Evolutionary conservation across 495 filamentous ascomycete genomes (phyloP).

Genomic region (Penicillium soppii): DNA sequence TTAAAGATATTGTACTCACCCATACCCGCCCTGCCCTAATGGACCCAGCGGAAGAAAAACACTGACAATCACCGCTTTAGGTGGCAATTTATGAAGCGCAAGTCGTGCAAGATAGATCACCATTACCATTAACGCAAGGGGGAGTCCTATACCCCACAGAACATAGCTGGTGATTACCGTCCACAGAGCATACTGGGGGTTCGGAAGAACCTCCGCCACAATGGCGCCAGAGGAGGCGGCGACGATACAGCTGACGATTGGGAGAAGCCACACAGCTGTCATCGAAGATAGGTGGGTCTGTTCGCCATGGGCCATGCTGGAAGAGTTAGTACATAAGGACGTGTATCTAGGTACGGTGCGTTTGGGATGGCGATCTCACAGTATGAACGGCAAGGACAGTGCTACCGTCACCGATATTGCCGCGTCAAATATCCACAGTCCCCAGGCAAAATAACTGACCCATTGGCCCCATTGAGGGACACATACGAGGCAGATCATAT

Average conservation of each 20-base stretch:
- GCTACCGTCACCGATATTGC: constrained; percentile 49
- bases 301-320: constrained; percentile 31
- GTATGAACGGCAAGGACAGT: constrained; percentile 53
- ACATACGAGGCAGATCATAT: constrained; percentile 56
- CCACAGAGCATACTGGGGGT: constrained; percentile 52
- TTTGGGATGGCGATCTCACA: constrained; percentile 36
- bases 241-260: constrained; percentile 60
- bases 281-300: constrained; percentile 44
- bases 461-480: constrained; percentile 52
- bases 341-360: too few species aligned
- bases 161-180: constrained; percentile 57
- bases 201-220: constrained; percentile 52
- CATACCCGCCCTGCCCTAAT: constrained; percentile 58
- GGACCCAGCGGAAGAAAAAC: constrained; percentile 63
- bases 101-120: constrained; percentile 63
- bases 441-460: constrained; percentile 44
- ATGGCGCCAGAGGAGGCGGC: constrained; percentile 55
- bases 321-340: background rate
- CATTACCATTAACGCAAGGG: constrained; percentile 53
- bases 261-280: constrained; percentile 61
- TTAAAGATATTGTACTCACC: constrained; percentile 15
- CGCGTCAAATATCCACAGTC: constrained; percentile 60
- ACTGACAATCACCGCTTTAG: constrained; percentile 58
- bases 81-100: constrained; percentile 54
- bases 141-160: constrained; percentile 59